A percentile compares a stretch with the other conserved stretches of the same genome.
Conservation (phyloP, 257 asterid genomes). For the Cruciata laevipes region DNA sequence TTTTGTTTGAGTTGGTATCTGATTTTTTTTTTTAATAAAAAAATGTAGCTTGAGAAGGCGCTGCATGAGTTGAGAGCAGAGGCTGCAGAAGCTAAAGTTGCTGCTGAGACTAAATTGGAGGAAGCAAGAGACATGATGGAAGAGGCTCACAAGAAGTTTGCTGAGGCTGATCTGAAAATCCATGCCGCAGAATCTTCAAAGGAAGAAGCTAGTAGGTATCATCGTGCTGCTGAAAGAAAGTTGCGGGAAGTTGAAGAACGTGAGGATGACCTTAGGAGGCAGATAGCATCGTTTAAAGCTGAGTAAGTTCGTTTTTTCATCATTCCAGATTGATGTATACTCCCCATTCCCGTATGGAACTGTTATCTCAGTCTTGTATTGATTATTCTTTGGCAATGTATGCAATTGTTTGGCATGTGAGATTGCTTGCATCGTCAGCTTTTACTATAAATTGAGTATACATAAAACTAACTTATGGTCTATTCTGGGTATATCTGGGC, state of each 20-base stretch:
- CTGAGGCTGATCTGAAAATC: constrained; percentile 66
- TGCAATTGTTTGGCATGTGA: neutral
- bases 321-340: neutral
- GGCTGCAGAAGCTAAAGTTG: constrained; percentile 78
- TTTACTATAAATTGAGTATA: neutral
- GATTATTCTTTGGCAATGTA: neutral
- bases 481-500: neutral
- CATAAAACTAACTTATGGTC: neutral
- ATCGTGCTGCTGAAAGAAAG: constrained; percentile 81
- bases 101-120: constrained; percentile 58
- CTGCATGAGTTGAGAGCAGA: constrained; percentile 95
- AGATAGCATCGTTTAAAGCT: constrained; percentile 50
- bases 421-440: neutral
- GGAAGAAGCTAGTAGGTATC: constrained; percentile 76
- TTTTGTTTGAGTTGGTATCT: constrained; percentile 2
- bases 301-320: constrained; percentile 45
- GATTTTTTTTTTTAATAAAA: neutral
- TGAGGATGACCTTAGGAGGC: constrained; percentile 90
- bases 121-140: constrained; percentile 69
- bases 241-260: constrained; percentile 85
- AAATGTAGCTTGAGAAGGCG: constrained; percentile 78
- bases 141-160: constrained; percentile 55
- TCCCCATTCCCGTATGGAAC: neutral
- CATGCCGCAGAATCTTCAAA: constrained; percentile 75
- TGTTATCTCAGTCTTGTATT: neutral